These are phyloP conservation scores for Eleusine coracana DNA, from an alignment of 176 grass and related monocot genomes.

Conservation along the genomic window DNA sequence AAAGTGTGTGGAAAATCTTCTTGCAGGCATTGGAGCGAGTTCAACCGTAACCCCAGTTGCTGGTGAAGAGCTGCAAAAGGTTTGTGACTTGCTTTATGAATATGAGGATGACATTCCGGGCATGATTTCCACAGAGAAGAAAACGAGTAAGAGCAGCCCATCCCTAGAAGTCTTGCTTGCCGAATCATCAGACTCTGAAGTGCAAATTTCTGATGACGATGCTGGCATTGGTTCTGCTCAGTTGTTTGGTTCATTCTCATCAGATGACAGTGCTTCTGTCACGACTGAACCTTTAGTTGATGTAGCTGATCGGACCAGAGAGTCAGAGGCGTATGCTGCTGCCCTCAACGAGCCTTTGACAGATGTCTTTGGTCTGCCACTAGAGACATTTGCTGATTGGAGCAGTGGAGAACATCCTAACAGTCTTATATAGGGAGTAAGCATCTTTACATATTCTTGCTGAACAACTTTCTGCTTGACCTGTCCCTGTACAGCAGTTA, in stretches of 20 bases:
- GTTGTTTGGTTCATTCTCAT: slow-evolving; percentile 42
- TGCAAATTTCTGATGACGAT: slow-evolving; percentile 33
- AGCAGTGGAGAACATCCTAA: slow-evolving; percentile 36
- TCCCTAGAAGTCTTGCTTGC: slow-evolving; percentile 64
- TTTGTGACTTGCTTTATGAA: slow-evolving; percentile 31
- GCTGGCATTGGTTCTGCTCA: slow-evolving; percentile 26
- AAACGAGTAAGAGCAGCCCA: slow-evolving; percentile 25
- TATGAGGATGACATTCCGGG: slow-evolving; percentile 37
- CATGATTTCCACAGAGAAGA: slow-evolving; percentile 19
- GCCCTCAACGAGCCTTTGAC: slow-evolving; percentile 6
- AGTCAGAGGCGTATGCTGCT: slow-evolving; percentile 24
- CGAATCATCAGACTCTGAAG: slow-evolving; percentile 46
- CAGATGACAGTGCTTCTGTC: slow-evolving; percentile 34
- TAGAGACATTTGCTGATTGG: slow-evolving; percentile 23
- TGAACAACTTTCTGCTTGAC: slow-evolving; percentile 27
- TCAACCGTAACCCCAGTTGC: slow-evolving; percentile 3
- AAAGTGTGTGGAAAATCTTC: slow-evolving; percentile 30
- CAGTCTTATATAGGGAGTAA: slow-evolving; percentile 53
- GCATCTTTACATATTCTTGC: neutral
- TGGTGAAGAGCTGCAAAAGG: slow-evolving; percentile 25
- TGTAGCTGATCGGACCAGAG: slow-evolving; percentile 16
- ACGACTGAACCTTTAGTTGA: slow-evolving; percentile 25
- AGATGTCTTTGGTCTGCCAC: slow-evolving; percentile 11
- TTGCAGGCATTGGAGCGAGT: slow-evolving; percentile 12
- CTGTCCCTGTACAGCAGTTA: slow-evolving; percentile 35